phyloP scores from a whole-genome alignment of 768 basidiomycete genomes.

The Suillus plorans region DNA sequence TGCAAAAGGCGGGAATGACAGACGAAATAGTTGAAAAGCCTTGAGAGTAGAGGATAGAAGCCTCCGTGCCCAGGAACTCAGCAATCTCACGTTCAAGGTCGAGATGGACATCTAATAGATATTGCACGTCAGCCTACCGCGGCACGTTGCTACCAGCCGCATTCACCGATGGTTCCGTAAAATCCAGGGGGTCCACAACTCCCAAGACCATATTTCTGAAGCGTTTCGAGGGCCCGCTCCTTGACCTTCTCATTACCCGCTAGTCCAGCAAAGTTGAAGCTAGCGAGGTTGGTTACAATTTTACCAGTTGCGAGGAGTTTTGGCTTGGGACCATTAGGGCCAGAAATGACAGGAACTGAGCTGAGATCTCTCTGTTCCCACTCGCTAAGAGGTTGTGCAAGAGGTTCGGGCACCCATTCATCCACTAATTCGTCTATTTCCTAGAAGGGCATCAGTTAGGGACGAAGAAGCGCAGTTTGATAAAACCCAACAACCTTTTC shows the following conservation, averaged over 20 bases:
- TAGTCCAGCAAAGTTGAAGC: slow-evolving; percentile 89
- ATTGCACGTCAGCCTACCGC: slow-evolving; percentile 9
- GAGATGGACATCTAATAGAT: slow-evolving; percentile 79
- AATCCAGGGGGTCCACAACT: slow-evolving; percentile 97
- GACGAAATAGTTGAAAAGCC: slow-evolving; percentile 90
- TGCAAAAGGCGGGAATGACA: slow-evolving; percentile 96
- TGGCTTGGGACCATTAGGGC: slow-evolving; percentile 81
- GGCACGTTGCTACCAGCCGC: not conserved
- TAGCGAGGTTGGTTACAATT: slow-evolving; percentile 80
- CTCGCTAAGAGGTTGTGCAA: slow-evolving; percentile 60
- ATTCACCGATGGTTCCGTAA: slow-evolving; percentile 91
- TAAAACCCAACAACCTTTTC: slow-evolving; percentile 67
- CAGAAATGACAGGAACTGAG: slow-evolving; percentile 74
- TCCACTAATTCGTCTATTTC: slow-evolving; percentile 97
- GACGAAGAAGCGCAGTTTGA: not conserved
- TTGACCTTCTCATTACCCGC: slow-evolving; percentile 88
- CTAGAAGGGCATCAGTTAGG: slow-evolving; percentile 37
- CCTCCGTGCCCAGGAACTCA: slow-evolving; percentile 86
- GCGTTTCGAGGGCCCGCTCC: slow-evolving; percentile 76
- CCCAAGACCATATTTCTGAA: slow-evolving; percentile 89
- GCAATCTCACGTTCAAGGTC: slow-evolving; percentile 87
- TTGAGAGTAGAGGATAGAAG: slow-evolving; percentile 91
- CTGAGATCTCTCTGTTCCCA: slow-evolving; percentile 69
- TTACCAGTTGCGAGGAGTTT: slow-evolving; percentile 73
- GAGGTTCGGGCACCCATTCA: slow-evolving; percentile 89